Conservation (phyloP, 345 rosid species). For the Linum lewisii region DNA sequence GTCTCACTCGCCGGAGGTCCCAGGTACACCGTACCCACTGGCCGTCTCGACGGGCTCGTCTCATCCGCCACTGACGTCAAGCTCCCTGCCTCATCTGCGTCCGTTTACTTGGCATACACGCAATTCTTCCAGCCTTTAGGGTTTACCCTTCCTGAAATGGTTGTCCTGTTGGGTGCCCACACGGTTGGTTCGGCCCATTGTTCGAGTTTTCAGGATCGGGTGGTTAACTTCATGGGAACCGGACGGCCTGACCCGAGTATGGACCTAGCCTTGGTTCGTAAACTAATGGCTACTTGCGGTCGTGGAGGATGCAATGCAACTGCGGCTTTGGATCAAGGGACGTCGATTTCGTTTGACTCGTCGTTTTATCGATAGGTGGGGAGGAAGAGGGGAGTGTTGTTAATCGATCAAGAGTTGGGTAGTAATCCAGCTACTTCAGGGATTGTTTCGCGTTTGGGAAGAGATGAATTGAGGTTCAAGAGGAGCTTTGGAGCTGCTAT, state of each 20-base stretch:
- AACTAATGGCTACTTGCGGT: slow-evolving; percentile 29
- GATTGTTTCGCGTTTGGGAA: slow-evolving; percentile 34
- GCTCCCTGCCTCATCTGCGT: slow-evolving; percentile 45
- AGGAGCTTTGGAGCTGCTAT: slow-evolving; percentile 45
- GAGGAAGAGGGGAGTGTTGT: slow-evolving; percentile 39
- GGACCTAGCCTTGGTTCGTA: slow-evolving; percentile 34
- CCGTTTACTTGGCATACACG: slow-evolving; percentile 27
- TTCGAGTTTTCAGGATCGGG: slow-evolving; percentile 41
- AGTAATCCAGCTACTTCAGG: slow-evolving; percentile 29
- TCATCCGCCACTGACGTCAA: slow-evolving; percentile 35
- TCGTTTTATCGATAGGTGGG: slow-evolving; percentile 32
- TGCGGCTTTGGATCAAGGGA: slow-evolving; percentile 50
- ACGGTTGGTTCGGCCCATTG: slow-evolving; percentile 63
- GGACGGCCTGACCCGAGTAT: slow-evolving; percentile 39
- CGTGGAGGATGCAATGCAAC: slow-evolving; percentile 28
- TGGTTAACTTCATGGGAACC: slow-evolving; percentile 31
- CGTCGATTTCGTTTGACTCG: slow-evolving; percentile 38
- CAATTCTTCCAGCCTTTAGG: slow-evolving; percentile 33
- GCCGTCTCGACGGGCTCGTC: slow-evolving; percentile 50
- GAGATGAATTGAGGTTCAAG: slow-evolving; percentile 22
- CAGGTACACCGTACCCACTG: slow-evolving; percentile 39
- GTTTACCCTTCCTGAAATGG: slow-evolving; percentile 43
- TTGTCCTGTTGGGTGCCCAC: slow-evolving; percentile 61
- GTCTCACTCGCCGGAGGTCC: slow-evolving; percentile 51
- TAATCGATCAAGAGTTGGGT: slow-evolving; percentile 54